Evolutionary conservation across 75 land plant species (phyloP).

Genomic region (Pinus albicaulis): DNA sequence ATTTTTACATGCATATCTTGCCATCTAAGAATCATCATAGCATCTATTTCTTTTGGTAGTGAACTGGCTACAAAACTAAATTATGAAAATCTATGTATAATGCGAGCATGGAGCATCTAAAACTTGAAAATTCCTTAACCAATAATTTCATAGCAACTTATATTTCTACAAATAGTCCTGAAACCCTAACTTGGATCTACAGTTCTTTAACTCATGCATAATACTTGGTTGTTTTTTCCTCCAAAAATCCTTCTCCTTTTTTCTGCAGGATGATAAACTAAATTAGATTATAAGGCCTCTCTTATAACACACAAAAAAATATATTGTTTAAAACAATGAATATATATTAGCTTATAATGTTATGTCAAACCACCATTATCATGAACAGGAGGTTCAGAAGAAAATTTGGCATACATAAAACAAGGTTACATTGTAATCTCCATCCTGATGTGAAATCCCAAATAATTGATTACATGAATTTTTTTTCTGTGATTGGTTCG

Average conservation of each 20-base stretch:
- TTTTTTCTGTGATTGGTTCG: too few species aligned
- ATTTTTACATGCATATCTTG: neutral
- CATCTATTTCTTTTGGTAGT: neutral
- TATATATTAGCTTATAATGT: too few species aligned
- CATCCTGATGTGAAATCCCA: too few species aligned
- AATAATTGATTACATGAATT: too few species aligned
- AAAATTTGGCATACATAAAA: too few species aligned
- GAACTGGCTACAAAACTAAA: neutral
- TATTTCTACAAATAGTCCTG: neutral
- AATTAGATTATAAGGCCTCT: too few species aligned
- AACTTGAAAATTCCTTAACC: neutral
- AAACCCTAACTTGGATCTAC: slow-evolving; percentile 36
- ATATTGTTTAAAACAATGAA: too few species aligned
- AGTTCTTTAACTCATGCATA: slow-evolving; percentile 40
- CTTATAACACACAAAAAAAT: too few species aligned
- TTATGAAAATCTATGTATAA: neutral
- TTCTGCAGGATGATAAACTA: slow-evolving; percentile 8
- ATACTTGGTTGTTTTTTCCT: slow-evolving; percentile 37
- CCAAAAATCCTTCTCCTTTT: slow-evolving; percentile 37
- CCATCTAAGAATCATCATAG: neutral
- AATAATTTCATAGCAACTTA: neutral
- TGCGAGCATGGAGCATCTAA: too few species aligned
- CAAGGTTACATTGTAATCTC: too few species aligned
- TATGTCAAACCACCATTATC: too few species aligned
- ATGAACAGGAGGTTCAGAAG: too few species aligned